Evolutionary conservation across 805 yeast species (phyloP).

Genomic region (Saturnispora bothae): DNA sequence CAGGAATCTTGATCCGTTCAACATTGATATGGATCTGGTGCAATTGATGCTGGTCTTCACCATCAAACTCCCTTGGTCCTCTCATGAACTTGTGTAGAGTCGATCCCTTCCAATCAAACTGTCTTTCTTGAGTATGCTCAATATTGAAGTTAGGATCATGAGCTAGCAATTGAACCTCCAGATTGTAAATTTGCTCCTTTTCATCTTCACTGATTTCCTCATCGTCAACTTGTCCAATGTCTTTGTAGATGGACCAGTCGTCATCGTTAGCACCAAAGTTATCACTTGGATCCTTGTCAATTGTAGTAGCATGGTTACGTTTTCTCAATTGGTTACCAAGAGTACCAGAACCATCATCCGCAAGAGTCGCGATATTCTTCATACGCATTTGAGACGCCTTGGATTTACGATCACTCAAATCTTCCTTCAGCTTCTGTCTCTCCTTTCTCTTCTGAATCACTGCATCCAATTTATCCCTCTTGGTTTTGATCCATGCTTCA

Average conservation of each 20-base stretch:
- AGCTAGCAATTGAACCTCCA: constrained; percentile 71
- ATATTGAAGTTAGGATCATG: constrained; percentile 77
- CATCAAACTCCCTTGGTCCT: constrained; percentile 81
- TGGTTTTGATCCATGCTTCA: constrained; percentile 67
- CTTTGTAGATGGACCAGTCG: constrained; percentile 89
- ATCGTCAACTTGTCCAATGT: constrained; percentile 63
- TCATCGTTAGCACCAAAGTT: constrained; percentile 93
- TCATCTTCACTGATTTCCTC: constrained; percentile 76
- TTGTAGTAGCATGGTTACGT: constrained; percentile 49
- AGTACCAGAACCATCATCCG: constrained; percentile 41
- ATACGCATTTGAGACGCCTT: constrained; percentile 85
- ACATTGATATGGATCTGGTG: constrained; percentile 87
- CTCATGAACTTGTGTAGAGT: constrained; percentile 73
- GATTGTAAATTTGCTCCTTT: constrained; percentile 41
- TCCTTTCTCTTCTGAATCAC: constrained; percentile 59
- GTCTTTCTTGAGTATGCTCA: constrained; percentile 75
- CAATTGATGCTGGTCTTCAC: constrained; percentile 72
- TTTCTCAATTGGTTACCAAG: constrained; percentile 21
- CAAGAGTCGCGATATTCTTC: constrained; percentile 83
- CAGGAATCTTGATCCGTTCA: constrained; percentile 89
- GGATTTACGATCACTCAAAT: constrained; percentile 80
- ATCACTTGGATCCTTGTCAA: constrained; percentile 87
- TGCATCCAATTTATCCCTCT: constrained; percentile 48
- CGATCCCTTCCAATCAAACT: constrained; percentile 77
- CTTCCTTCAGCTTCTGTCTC: constrained; percentile 58